Evolutionary conservation across 768 basidiomycete species (phyloP).

Genomic region (Goffeauzyma gilvescens): DNA sequence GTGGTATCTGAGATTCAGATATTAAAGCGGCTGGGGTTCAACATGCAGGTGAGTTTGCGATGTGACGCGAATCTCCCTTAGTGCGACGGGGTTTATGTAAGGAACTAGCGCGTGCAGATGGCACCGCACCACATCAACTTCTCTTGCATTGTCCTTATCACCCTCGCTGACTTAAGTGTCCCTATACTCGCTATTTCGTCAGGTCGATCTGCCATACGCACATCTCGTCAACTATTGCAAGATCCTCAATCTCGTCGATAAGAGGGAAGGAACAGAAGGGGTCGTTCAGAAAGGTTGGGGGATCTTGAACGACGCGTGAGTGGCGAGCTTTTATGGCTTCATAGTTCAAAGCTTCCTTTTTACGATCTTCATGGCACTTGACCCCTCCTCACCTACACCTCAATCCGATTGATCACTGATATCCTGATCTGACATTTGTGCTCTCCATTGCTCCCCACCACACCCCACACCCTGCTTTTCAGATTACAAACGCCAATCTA

Average conservation of each 20-base stretch:
- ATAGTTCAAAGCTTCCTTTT: no score
- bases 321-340: no score
- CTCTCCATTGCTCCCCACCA: neutral
- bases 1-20: conserved; percentile 96
- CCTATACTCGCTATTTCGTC: no score
- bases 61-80: neutral
- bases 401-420: neutral
- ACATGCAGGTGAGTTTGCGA: conserved; percentile 40
- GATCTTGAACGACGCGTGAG: conserved; percentile 86
- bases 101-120: no score
- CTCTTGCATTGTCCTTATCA: neutral
- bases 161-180: neutral
- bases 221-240: conserved; percentile 85
- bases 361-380: neutral
- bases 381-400: neutral
- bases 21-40: conserved; percentile 84
- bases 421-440: neutral
- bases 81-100: neutral
- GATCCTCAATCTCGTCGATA: conserved; percentile 62
- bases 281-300: conserved; percentile 75
- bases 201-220: conserved; percentile 79
- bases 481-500: conserved; percentile 89
- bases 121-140: neutral
- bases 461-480: neutral
- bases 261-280: conserved; percentile 39